Percentiles rank a stretch among this genome's conserved stretches.
These are phyloP conservation scores for Boletus sp. DNA, from an alignment of 768 basidiomycete species.

Conservation along the genomic window DNA sequence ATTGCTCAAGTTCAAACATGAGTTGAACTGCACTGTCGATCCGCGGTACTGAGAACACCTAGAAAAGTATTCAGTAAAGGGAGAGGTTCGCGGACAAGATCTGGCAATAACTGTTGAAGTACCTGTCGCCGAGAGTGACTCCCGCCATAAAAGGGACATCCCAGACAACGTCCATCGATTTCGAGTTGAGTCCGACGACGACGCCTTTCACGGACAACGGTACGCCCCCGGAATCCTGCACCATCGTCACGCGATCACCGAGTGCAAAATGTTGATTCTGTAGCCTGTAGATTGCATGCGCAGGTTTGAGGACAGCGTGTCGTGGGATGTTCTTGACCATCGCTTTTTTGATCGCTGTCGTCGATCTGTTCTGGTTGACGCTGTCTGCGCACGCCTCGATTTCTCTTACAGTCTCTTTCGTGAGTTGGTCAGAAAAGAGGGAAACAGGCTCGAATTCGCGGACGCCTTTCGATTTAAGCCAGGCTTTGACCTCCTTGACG, in stretches of 20 bases:
- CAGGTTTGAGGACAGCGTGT: constrained; percentile 89
- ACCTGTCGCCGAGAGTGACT: constrained; percentile 81
- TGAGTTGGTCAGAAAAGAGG: constrained; percentile 86
- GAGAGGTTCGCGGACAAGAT: background rate
- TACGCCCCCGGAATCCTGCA: constrained; percentile 90
- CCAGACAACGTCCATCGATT: constrained; percentile 94
- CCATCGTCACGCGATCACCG: constrained; percentile 95
- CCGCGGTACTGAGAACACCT: constrained; percentile 94
- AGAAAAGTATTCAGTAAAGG: background rate
- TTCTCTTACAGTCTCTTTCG: constrained; percentile 79
- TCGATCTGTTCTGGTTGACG: constrained; percentile 57
- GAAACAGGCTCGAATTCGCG: constrained; percentile 91
- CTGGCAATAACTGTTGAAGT: background rate
- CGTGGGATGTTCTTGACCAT: constrained; percentile 93
- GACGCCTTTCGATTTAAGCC: constrained; percentile 86
- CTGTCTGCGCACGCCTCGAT: constrained; percentile 76
- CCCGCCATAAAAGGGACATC: constrained; percentile 96
- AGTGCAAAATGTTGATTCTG: constrained; percentile 85
- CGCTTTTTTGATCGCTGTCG: constrained; percentile 76
- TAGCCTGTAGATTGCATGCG: constrained; percentile 83
- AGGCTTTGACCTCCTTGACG: constrained; percentile 74
- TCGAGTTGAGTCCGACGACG: constrained; percentile 83
- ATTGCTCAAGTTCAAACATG: constrained; percentile 84
- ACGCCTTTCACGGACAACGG: constrained; percentile 91
- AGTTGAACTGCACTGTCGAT: constrained; percentile 79